These are phyloP conservation scores for Amyloporia xantha DNA, from an alignment of 768 basidiomycete species.

Conservation along the genomic window DNA sequence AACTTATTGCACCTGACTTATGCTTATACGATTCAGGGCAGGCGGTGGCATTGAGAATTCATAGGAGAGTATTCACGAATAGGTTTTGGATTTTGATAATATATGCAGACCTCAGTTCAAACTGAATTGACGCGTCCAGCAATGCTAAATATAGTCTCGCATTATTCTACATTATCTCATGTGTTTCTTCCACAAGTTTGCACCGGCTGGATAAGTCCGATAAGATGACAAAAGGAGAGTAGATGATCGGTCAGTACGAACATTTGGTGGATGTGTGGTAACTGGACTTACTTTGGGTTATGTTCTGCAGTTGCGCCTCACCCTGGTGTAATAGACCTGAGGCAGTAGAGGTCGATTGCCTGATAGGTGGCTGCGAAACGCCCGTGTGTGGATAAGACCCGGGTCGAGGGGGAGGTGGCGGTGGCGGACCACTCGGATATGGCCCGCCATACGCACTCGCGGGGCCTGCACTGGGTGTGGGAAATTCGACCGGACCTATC, in stretches of 20 bases:
- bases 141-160: too few species aligned
- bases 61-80: too few species aligned
- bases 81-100: too few species aligned
- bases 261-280: too few species aligned
- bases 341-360: background rate
- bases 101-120: too few species aligned
- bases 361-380: background rate
- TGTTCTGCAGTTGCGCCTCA: constrained; percentile 27
- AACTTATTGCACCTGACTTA: too few species aligned
- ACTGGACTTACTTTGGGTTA: constrained; percentile 52
- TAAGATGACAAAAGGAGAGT: constrained; percentile 1
- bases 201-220: constrained; percentile 28
- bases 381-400: constrained; percentile 7
- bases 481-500: background rate
- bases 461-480: background rate
- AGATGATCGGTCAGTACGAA: constrained; percentile 1
- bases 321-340: constrained; percentile 45
- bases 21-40: too few species aligned
- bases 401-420: constrained; percentile 21
- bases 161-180: too few species aligned
- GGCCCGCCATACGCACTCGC: constrained; percentile 2
- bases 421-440: constrained; percentile 2
- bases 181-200: constrained; percentile 40
- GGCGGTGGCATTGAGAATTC: too few species aligned
- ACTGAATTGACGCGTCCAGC: too few species aligned